Evolutionary conservation across 805 yeast species (phyloP), one percentile per base, ranked within the genome.

Genomic region (Suhomyces xylopsoci): DNA sequence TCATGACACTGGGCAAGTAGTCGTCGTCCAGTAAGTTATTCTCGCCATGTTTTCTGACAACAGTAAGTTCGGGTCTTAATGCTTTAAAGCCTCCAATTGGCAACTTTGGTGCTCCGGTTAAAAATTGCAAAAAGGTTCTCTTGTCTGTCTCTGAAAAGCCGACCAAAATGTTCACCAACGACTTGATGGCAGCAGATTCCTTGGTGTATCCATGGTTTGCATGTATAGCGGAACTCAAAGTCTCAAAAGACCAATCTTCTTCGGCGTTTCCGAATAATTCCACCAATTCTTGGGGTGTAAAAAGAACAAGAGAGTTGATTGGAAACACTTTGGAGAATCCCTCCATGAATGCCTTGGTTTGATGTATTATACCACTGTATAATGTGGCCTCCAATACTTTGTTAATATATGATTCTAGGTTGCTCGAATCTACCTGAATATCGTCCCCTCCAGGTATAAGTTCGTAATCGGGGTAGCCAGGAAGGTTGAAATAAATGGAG

Each of bases 1-100:
- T 93, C 99, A 93, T 93, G 2, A 94, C 99, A 70, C 97, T 90
- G 1, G 99, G 98, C 52, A 94, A 75, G 63, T 87, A 91, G 55
- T 85, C 90, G 67, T 93, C 96, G 5, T 88, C 80, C 10, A 71
- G 68, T 24, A 81, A 65, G 0, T 84, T 87, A 46, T 80, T 84
- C 49, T 93, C 98, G n/a, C 86, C 79, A 53, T 80, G 84, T 64
- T 90, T 91, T 55, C 90, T 71, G 1, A 94, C 98, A 34, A 94
- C 91, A 0, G 98, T 93, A 46, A 93, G 78, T 50, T 81, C 86
- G 0, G 99, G 99, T 45, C 80, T 78, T 51, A 93, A 73, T 0
- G 88, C 81, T 60, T 86, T 87, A 73, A 93, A 93, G 0, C 98
- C 98, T 1, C 98, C 98, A 62, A 90, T 81, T 0, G 99, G 99